Evolutionary conservation across 2,329 filamentous ascomycete genomes (phyloP).

Genomic region (Ceratocystis cubensis): DNA sequence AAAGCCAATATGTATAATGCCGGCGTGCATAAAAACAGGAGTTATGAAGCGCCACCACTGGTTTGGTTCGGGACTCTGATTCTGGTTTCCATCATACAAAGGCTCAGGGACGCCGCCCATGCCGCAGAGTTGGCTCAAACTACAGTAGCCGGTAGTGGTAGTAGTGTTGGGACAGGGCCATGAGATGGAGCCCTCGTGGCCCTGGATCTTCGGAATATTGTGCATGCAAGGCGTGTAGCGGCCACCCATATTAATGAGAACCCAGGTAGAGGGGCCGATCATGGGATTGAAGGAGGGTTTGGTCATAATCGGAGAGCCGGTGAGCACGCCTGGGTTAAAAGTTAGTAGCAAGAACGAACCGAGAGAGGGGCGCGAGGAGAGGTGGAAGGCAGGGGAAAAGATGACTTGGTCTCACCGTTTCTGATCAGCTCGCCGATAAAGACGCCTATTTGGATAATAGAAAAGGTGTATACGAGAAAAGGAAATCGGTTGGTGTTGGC

Average conservation of each 20-base stretch:
- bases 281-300: constrained; percentile 88
- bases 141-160: constrained; percentile 48
- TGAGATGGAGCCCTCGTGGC: constrained; percentile 34
- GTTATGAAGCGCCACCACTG: constrained; percentile 97
- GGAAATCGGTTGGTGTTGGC: constrained; percentile 48
- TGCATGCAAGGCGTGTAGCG: constrained; percentile 93
- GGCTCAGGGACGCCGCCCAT: constrained; percentile 66
- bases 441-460: constrained; percentile 62
- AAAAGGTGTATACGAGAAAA: constrained; percentile 73
- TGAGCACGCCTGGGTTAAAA: constrained; percentile 48
- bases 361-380: neutral
- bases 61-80: constrained; percentile 54
- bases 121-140: constrained; percentile 69
- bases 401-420: constrained; percentile 48
- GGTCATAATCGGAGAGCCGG: constrained; percentile 64
- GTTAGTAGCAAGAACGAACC: neutral
- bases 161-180: constrained; percentile 81
- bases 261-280: constrained; percentile 83
- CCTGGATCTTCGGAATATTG: constrained; percentile 54
- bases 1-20: constrained; percentile 88
- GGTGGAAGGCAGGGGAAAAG: constrained; percentile 5
- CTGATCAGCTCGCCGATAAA: constrained; percentile 82
- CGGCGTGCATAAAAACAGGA: constrained; percentile 91
- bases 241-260: constrained; percentile 94
- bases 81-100: constrained; percentile 38